Base-by-base conservation (phyloP, 805 yeast species). In the Candida saitoana region DNA sequence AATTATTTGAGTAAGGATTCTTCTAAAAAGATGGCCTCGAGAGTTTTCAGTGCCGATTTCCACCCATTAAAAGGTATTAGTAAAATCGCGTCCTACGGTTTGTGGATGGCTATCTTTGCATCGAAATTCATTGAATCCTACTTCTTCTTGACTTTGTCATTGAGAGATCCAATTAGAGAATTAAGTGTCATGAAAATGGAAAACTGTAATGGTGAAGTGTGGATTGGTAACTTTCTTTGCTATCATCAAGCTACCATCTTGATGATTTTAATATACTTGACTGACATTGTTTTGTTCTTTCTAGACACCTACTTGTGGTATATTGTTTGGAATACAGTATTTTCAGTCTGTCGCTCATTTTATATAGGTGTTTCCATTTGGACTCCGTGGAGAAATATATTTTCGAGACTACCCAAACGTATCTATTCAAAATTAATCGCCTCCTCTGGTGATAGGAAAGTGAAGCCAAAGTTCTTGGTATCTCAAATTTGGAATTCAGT, bases 371-470 rank as follows among this genome's bases (percentile, higher is more conserved):
- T 85, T 4, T 85, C 95, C 0, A 80, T 87, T 8, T 82, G 91
- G 84, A 84, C 93, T 2, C 96, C 96, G 0, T 87, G 95, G 95
- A 77, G 86, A 57, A 86, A 85, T 52, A 77, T 84, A 22, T 87
- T 83, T 56, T 76, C 87, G 3, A 67, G 89, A 38, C 63, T 88
- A 20, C 95, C 96, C 1, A 80, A 82, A 51, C 70, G 95, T 49
- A 84, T 87, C 3, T 75, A 74, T 49, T 77, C 91, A 8, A 87
- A 87, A 51, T 68, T 88, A 2, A 62, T 87, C 9, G 73, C 76
- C 2, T 69, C 78, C 8, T 56, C 69, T 18, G 44, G 44, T 27
- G 62, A 63, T 45, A 49, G 62, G 41, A 53, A 54, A 43, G 51
- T 63, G 15, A 69, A 70, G 47, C 75, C 82, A 5, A 81, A 82